Evolutionary conservation across 148 eudicot genomes (phyloP).

Genomic region (Rhododendron mucronatum): DNA sequence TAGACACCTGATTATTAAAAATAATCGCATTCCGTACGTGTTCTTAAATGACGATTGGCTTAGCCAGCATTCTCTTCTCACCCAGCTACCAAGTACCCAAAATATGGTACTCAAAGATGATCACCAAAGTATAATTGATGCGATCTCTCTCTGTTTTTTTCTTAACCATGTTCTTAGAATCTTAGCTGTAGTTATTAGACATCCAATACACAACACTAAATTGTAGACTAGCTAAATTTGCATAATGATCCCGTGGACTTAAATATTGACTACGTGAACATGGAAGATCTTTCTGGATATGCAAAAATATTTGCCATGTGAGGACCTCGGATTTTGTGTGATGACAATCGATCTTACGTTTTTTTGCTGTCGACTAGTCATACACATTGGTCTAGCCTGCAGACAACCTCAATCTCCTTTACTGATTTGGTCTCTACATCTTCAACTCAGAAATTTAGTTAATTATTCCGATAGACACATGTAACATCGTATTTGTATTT

Average conservation of each 20-base stretch:
- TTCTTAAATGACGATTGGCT: background rate
- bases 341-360: background rate
- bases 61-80: background rate
- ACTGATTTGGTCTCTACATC: slow-evolving; percentile 2
- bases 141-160: background rate
- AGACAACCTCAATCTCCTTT: slow-evolving; percentile 13
- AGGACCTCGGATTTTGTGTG: slow-evolving; percentile 10
- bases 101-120: too few relatives aligned
- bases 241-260: background rate
- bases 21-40: background rate
- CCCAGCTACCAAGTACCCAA: background rate
- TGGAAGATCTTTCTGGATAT: slow-evolving; percentile 8
- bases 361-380: background rate
- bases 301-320: slow-evolving; percentile 14
- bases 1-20: too few relatives aligned
- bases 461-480: background rate
- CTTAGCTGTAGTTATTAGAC: background rate
- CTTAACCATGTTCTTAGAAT: background rate
- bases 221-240: background rate
- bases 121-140: too few relatives aligned
- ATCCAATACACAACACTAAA: background rate
- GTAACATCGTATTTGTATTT: background rate
- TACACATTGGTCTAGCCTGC: background rate
- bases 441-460: background rate
- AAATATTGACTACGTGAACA: background rate